Percentiles rank a stretch among this genome's conserved stretches.
Conservation (phyloP, 148 eudicot genomes). For the Arbutus unedo region DNA sequence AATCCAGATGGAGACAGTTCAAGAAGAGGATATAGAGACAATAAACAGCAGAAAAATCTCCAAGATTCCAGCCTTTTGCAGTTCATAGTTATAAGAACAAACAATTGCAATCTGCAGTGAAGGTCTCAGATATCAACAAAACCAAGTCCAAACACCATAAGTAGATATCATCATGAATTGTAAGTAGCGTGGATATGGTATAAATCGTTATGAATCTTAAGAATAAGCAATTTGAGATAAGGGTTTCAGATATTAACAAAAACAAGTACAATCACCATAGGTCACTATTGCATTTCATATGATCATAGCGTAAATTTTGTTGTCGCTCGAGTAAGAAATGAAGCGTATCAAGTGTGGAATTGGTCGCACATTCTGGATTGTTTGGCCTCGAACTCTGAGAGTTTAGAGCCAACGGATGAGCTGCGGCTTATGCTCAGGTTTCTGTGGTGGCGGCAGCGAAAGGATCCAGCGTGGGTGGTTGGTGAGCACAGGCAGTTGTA, state of each 20-base stretch:
- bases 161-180: background rate
- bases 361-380: background rate
- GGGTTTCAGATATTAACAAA: background rate
- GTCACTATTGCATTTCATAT: background rate
- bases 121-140: background rate
- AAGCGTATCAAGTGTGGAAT: background rate
- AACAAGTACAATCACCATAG: background rate
- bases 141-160: too few relatives aligned
- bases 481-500: conserved; percentile 50
- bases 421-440: conserved; percentile 17
- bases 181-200: background rate
- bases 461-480: conserved; percentile 50
- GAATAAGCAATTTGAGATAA: background rate
- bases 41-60: background rate
- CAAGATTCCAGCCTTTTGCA: background rate
- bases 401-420: conserved; percentile 43
- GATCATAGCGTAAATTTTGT: conserved; percentile 14
- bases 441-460: conserved; percentile 54
- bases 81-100: background rate
- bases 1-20: background rate
- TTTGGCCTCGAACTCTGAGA: conserved; percentile 28
- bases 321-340: background rate
- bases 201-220: background rate
- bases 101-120: background rate
- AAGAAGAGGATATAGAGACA: background rate